A percentile compares a stretch with the other conserved stretches of the same genome.
These are phyloP conservation scores for Debaryomyces fabryi DNA, from an alignment of 1,139 yeast species.

Conservation along the genomic window DNA sequence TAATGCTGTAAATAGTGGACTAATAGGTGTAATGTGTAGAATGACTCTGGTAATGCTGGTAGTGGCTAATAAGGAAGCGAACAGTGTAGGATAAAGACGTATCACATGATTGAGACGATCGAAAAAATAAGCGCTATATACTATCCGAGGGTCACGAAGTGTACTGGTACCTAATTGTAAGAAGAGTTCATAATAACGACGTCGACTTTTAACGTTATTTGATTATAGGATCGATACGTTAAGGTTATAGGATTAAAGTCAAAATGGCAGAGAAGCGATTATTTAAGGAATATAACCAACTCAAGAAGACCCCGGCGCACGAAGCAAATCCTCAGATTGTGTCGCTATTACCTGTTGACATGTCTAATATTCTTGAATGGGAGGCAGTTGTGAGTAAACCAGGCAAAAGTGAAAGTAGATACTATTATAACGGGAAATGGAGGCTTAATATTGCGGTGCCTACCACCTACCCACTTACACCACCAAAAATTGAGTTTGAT, in stretches of 20 bases:
- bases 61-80: neutral
- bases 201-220: neutral
- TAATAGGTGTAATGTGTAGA: neutral
- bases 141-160: neutral
- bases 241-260: neutral
- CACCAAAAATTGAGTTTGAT: constrained; percentile 63
- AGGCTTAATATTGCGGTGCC: constrained; percentile 54
- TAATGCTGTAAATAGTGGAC: no score
- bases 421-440: constrained; percentile 61
- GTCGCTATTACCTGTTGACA: constrained; percentile 45
- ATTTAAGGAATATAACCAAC: constrained; percentile 30
- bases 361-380: constrained; percentile 60
- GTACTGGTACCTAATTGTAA: neutral
- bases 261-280: constrained; percentile 35
- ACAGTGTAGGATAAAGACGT: neutral
- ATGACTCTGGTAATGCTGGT: neutral
- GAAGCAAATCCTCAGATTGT: constrained; percentile 40
- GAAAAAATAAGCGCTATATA: neutral
- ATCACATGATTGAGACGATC: neutral
- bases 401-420: constrained; percentile 37
- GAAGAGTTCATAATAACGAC: neutral
- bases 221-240: neutral
- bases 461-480: constrained; percentile 62
- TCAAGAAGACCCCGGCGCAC: constrained; percentile 23
- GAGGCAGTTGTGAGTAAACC: constrained; percentile 62